Conservation (phyloP, 2,329 filamentous ascomycete genomes). For the Fusarium anthophilum region DNA sequence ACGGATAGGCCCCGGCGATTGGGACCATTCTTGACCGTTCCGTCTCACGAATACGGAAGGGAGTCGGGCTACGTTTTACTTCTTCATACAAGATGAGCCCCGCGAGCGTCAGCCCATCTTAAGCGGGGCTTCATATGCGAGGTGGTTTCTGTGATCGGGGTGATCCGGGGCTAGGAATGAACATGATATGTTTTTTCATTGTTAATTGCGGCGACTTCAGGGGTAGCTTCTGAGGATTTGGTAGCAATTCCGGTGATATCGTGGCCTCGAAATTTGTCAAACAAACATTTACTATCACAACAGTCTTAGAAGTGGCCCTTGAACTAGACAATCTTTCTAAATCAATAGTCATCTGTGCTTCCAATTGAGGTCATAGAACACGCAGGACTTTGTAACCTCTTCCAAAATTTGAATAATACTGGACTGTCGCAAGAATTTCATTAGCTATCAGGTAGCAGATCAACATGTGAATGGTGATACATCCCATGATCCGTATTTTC, state of each 20-base stretch:
- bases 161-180: conserved; percentile 31
- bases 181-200: conserved; percentile 22
- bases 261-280: background rate
- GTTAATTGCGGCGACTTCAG: conserved; percentile 2
- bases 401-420: background rate
- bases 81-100: background rate
- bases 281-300: background rate
- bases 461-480: conserved; percentile 26
- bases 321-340: background rate
- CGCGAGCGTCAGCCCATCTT: conserved; percentile 39
- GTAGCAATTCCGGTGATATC: conserved; percentile 8
- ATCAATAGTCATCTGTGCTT: background rate
- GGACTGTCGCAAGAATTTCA: background rate
- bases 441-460: background rate
- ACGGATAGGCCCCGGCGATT: background rate
- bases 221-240: background rate
- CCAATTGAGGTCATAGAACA: background rate
- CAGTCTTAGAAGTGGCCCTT: background rate
- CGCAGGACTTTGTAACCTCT: background rate
- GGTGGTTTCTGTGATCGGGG: conserved; percentile 36
- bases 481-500: background rate
- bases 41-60: conserved; percentile 38
- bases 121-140: conserved; percentile 35
- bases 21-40: conserved; percentile 7
- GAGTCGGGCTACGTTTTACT: conserved; percentile 6